Conservation (phyloP, 176 grass and related monocot species). For the Cenchrus americanus region DNA sequence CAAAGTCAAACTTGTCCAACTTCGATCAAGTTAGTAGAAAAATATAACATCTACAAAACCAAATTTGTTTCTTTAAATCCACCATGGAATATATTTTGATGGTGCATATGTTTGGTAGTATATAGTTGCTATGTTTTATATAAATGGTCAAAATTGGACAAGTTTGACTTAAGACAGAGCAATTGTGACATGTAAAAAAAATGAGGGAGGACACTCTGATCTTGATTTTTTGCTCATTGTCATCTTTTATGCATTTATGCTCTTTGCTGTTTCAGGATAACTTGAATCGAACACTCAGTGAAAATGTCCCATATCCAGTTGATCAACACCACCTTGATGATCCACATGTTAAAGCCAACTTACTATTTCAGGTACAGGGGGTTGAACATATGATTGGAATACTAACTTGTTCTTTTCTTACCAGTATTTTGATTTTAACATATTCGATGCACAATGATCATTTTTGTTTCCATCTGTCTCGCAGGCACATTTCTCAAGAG, state of each 20-base stretch:
- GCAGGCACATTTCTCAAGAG: conserved; percentile 90
- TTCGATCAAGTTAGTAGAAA: too few relatives aligned
- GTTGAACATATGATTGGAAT: conserved; percentile 34
- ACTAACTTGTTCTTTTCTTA: conserved; percentile 9
- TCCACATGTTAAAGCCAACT: conserved; percentile 98
- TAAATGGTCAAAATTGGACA: too few relatives aligned
- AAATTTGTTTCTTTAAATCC: too few relatives aligned
- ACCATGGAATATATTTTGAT: too few relatives aligned
- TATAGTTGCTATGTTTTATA: too few relatives aligned
- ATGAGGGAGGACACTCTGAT: neutral
- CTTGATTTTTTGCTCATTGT: conserved; percentile 20
- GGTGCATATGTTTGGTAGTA: too few relatives aligned
- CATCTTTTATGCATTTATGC: conserved; percentile 34
- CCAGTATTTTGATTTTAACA: conserved; percentile 13
- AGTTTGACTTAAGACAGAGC: too few relatives aligned
- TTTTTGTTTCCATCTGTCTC: conserved; percentile 36
- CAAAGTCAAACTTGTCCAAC: too few relatives aligned
- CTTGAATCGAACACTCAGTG: conserved; percentile 77
- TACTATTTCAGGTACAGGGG: conserved; percentile 86
- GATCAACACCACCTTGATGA: conserved; percentile 90
- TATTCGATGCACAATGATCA: conserved; percentile 10
- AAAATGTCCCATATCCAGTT: conserved; percentile 74
- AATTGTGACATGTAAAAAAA: too few relatives aligned
- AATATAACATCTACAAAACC: too few relatives aligned
- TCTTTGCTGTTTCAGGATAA: conserved; percentile 74